A percentile compares a stretch with the other conserved stretches of the same genome.
These are phyloP conservation scores for Tephrocybe sp. DNA, from an alignment of 768 basidiomycete species.

Conservation along the genomic window DNA sequence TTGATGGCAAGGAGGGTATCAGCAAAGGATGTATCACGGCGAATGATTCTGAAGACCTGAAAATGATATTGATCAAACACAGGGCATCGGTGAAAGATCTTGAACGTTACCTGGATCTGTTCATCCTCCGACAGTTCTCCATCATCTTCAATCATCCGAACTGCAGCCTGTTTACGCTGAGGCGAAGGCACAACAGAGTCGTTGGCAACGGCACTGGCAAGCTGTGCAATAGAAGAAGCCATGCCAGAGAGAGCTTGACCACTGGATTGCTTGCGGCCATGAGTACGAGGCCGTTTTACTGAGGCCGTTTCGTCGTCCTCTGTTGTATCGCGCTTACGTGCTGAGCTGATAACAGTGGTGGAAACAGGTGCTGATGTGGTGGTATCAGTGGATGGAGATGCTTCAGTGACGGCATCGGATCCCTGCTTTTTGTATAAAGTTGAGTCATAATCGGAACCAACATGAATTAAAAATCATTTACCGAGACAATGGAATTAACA, in stretches of 20 bases:
- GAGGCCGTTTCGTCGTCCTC: too few species aligned
- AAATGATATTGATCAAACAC: too few species aligned
- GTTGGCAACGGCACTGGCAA: constrained; percentile 13
- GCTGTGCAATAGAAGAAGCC: constrained; percentile 16
- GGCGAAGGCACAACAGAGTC: constrained; percentile 12
- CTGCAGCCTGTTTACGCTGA: constrained; percentile 7
- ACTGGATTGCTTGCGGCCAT: constrained; percentile 6
- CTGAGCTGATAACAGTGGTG: too few species aligned
- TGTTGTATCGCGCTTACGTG: too few species aligned
- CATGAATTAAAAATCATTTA: too few species aligned
- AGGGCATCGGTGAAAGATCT: too few species aligned
- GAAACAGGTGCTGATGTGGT: too few species aligned
- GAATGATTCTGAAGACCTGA: constrained; percentile 15
- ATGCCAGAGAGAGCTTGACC: constrained; percentile 12
- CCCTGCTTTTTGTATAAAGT: too few species aligned
- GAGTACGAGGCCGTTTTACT: too few species aligned
- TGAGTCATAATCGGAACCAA: too few species aligned
- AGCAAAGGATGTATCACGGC: constrained; percentile 15
- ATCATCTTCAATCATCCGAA: constrained; percentile 18
- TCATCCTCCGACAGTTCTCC: constrained; percentile 20
- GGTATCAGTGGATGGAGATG: not conserved
- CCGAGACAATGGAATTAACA: too few species aligned
- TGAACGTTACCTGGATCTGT: too few species aligned
- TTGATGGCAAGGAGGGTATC: constrained; percentile 17
- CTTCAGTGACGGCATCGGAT: not conserved